These are phyloP conservation scores for Quercus glauca DNA, from an alignment of 306 rosid species.

Conservation along the genomic window DNA sequence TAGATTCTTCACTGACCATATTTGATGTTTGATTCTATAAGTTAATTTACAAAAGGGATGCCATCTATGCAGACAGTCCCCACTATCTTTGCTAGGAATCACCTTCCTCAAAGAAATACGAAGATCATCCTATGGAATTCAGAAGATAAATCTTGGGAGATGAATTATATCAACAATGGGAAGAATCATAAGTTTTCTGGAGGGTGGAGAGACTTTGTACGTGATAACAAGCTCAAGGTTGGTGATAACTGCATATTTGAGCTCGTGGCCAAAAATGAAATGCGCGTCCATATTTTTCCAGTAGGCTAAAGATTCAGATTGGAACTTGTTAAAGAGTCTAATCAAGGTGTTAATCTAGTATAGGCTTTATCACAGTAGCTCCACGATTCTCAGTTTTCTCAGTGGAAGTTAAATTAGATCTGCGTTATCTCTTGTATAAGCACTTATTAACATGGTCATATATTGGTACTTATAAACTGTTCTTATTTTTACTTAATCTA, in stretches of 20 bases:
- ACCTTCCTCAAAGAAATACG: neutral
- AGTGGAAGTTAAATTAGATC: too few species aligned
- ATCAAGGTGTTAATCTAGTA: neutral
- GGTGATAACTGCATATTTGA: slow-evolving; percentile 11
- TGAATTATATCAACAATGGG: neutral
- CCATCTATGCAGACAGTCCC: neutral
- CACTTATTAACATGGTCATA: too few species aligned
- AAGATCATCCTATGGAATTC: neutral
- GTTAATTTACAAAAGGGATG: neutral
- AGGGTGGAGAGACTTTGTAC: neutral
- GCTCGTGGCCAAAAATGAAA: slow-evolving; percentile 1
- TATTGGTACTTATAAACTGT: too few species aligned
- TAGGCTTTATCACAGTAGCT: neutral
- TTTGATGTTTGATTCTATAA: too few species aligned
- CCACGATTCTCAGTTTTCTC: neutral
- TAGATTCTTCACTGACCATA: too few species aligned
- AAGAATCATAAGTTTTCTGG: neutral
- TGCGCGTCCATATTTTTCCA: slow-evolving; percentile 3
- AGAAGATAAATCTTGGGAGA: neutral
- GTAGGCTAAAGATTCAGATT: neutral
- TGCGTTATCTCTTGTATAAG: too few species aligned
- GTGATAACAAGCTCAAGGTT: neutral
- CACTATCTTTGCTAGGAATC: neutral
- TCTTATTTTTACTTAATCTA: too few species aligned
- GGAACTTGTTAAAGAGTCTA: neutral